Base-by-base conservation (phyloP, 805 yeast species). In the Candida sanyiensis region DNA sequence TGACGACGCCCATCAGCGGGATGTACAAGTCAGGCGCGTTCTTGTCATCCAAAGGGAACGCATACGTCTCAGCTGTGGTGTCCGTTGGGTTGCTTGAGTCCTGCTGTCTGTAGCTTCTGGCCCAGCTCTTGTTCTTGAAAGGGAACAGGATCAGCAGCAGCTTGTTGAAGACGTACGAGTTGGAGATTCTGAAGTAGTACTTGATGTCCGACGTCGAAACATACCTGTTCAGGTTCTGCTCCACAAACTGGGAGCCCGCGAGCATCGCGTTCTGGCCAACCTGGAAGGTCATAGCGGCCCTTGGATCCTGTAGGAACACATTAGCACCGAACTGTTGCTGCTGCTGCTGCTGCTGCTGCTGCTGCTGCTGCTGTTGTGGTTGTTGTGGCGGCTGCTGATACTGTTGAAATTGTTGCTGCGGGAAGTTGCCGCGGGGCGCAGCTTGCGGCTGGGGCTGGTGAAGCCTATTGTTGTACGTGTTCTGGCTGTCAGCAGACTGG, bases 11-110 rank as follows among this genome's bases (percentile, higher is more conserved):
- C 97, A 94, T 93, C 44, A 85, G 45, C 6, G 99, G 99, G 39
- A 93, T 85, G 61, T 93, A 93, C 67, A 93, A 72, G 59, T 93
- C 99, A 3, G 98, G 98, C 0, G 97, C 94, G 55, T 94, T 93
- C 42, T 82, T 70, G 58, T 93, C 98, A 45, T 83, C 85, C 33
- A 73, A 63, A 12, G 99, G 96, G 9, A 85, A 77, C 3, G 86
- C 80, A 59, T 70, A 86, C 16, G 57, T 48, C 22, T 59, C 62
- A 17, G 49, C 44, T 11, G 33, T 28, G 3, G 39, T 25, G 13
- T 34, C 43, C 16, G 16, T 23, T 4, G 37, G 33, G 5, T 62
- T 51, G 7, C 64, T 62, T 29, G 63, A 62, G 13, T 66, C 66
- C 5, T 64, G 48, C 16, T 56, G 49, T 31, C 66, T 57, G 32